phyloP scores from a whole-genome alignment of 2,329 filamentous ascomycete genomes.

The Massarina eburnea region DNA sequence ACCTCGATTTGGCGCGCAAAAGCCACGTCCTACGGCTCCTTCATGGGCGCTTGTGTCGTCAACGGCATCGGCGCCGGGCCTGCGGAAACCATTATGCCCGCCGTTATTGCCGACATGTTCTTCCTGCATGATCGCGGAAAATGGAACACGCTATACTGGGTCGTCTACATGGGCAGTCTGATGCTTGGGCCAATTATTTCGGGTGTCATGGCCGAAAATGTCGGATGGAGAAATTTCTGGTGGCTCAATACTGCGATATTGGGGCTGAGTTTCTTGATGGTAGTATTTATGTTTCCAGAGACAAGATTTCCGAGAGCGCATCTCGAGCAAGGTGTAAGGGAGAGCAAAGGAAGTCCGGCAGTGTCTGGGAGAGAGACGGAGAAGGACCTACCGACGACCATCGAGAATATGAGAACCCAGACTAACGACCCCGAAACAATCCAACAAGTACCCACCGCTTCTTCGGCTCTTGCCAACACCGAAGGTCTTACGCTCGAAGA shows the following conservation, averaged over 20 bases:
- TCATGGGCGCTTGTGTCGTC: constrained; percentile 65
- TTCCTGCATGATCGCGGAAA: constrained; percentile 67
- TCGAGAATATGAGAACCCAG: constrained; percentile 12
- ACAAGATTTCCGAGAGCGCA: constrained; percentile 59
- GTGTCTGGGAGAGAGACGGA: constrained; percentile 15
- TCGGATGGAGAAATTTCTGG: constrained; percentile 66
- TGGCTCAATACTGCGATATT: constrained; percentile 64
- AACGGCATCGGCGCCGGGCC: constrained; percentile 66
- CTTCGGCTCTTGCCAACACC: constrained; percentile 18
- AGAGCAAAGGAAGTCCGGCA: background rate
- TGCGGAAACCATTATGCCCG: constrained; percentile 63
- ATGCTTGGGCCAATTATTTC: constrained; percentile 62
- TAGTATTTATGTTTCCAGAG: constrained; percentile 64
- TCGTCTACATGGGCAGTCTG: constrained; percentile 62
- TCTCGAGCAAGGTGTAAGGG: constrained; percentile 24
- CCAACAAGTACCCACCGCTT: constrained; percentile 23
- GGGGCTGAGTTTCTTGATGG: constrained; percentile 52
- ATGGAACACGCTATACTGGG: constrained; percentile 64
- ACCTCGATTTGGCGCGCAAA: constrained; percentile 61
- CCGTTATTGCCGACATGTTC: constrained; percentile 65
- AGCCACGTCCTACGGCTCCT: constrained; percentile 60
- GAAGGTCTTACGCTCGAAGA: constrained; percentile 29
- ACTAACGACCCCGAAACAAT: constrained; percentile 26
- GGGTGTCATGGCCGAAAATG: constrained; percentile 61
- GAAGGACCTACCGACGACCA: constrained; percentile 17